Evolutionary conservation across 1,139 yeast species (phyloP).

Genomic region (Blastobotrys indianensis): DNA sequence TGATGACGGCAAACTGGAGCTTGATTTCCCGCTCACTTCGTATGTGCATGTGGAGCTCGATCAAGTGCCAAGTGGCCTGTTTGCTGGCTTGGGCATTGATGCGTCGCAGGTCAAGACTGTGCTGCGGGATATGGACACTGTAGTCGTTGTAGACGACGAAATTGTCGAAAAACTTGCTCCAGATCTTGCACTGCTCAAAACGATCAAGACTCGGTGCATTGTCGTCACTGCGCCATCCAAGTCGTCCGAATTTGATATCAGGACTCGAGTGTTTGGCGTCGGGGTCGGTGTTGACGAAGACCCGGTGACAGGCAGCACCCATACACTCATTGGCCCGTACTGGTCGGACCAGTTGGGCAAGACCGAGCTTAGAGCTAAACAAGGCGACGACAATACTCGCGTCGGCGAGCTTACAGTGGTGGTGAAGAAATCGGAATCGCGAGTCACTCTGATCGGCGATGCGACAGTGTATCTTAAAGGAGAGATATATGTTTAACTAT

Average conservation of each 20-base stretch:
- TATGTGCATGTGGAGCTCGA: background rate
- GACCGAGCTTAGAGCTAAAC: background rate
- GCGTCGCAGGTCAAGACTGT: background rate
- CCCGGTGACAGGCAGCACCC: conserved; percentile 9
- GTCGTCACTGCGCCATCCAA: conserved; percentile 1
- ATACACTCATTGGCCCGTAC: conserved; percentile 6
- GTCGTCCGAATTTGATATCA: background rate
- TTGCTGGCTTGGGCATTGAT: background rate
- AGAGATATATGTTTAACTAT: background rate
- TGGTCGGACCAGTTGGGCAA: conserved; percentile 4
- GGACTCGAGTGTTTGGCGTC: conserved; percentile 6
- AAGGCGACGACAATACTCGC: conserved; percentile 1
- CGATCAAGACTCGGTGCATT: background rate
- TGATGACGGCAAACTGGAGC: background rate
- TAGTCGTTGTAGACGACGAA: conserved; percentile 4
- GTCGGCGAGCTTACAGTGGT: conserved; percentile 33
- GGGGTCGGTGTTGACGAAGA: conserved; percentile 7
- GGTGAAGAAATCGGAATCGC: background rate
- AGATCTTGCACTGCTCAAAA: background rate
- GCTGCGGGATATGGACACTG: background rate
- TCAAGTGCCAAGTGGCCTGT: background rate
- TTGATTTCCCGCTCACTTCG: conserved; percentile 3
- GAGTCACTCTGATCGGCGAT: conserved; percentile 2
- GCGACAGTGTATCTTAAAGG: conserved; percentile 4
- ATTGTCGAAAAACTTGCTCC: background rate